These are phyloP conservation scores for Aspergillus sp. DNA, from an alignment of 2,329 filamentous ascomycete species.

Conservation along the genomic window DNA sequence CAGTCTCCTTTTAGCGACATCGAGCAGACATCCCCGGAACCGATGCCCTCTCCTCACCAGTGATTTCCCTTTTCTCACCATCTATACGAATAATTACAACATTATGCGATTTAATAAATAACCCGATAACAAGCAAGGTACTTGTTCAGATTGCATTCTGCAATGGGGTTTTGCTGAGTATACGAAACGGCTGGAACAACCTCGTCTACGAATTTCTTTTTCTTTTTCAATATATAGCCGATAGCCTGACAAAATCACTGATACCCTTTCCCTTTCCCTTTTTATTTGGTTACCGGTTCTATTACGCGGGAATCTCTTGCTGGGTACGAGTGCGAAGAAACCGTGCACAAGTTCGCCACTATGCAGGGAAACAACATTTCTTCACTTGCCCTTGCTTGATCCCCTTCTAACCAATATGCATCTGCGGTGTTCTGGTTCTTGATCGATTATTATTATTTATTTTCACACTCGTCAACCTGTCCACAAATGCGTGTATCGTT, in stretches of 20 bases:
- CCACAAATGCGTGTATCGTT: not conserved
- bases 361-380: not conserved
- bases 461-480: not conserved
- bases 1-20: conserved; percentile 31
- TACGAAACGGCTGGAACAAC: conserved; percentile 2
- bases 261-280: conserved; percentile 20
- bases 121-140: not conserved
- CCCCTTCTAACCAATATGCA: conserved; percentile 8
- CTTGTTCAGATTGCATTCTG: conserved; percentile 3
- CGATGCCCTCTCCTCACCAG: conserved; percentile 22
- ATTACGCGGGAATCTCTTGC: not conserved
- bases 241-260: conserved; percentile 17
- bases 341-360: not conserved
- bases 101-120: not conserved
- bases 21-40: conserved; percentile 20
- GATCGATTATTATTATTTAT: conserved; percentile 2
- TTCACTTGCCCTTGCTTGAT: not conserved
- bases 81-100: not conserved
- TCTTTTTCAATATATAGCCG: conserved; percentile 1
- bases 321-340: not conserved
- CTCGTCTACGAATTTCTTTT: conserved; percentile 7
- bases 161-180: conserved; percentile 7
- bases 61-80: not conserved
- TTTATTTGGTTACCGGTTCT: not conserved
- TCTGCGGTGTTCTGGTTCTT: conserved; percentile 11